These are phyloP conservation scores for Cyclotella distinguenda DNA, from an alignment of 108 stramenopile species.

Conservation along the genomic window DNA sequence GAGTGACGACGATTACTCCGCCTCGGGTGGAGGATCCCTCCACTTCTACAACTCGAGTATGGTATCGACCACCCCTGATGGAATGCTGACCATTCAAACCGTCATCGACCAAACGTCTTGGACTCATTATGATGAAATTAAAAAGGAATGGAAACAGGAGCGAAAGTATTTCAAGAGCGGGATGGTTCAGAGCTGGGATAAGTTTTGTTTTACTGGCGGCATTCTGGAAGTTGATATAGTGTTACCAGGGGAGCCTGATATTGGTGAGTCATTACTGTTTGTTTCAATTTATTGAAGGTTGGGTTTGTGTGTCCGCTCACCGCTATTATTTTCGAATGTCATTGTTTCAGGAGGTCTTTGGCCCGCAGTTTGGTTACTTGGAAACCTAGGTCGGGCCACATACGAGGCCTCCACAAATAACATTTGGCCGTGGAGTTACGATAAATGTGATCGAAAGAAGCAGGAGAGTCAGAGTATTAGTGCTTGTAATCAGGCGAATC, in stretches of 20 bases:
- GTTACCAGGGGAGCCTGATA: slow-evolving; percentile 86
- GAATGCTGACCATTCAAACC: slow-evolving; percentile 79
- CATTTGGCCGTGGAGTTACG: slow-evolving; percentile 89
- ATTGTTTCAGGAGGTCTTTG: slow-evolving; percentile 74
- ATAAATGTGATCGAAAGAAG: slow-evolving; percentile 82
- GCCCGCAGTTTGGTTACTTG: slow-evolving; percentile 97
- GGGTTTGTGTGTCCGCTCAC: background rate
- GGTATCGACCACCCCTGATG: slow-evolving; percentile 86
- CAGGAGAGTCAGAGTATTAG: slow-evolving; percentile 89
- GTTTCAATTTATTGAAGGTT: background rate
- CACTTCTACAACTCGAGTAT: slow-evolving; percentile 91
- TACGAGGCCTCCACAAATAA: slow-evolving; percentile 87
- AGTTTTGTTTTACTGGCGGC: slow-evolving; percentile 98
- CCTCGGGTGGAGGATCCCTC: slow-evolving; percentile 84
- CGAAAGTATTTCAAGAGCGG: slow-evolving; percentile 77
- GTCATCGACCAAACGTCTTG: slow-evolving; percentile 59
- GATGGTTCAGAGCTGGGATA: slow-evolving; percentile 95
- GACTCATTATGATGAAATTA: slow-evolving; percentile 65
- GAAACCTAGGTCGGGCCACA: slow-evolving; percentile 92
- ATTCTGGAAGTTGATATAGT: slow-evolving; percentile 90
- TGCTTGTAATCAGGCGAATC: slow-evolving; percentile 88
- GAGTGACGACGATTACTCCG: slow-evolving; percentile 80
- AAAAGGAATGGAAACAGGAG: slow-evolving; percentile 65
- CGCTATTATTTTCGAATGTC: no score
- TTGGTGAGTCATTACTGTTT: slow-evolving; percentile 16